A percentile compares a stretch with the other conserved stretches of the same genome.
Evolutionary conservation across 768 basidiomycete species (phyloP).

Genomic region (Fistulinella prunicolor): DNA sequence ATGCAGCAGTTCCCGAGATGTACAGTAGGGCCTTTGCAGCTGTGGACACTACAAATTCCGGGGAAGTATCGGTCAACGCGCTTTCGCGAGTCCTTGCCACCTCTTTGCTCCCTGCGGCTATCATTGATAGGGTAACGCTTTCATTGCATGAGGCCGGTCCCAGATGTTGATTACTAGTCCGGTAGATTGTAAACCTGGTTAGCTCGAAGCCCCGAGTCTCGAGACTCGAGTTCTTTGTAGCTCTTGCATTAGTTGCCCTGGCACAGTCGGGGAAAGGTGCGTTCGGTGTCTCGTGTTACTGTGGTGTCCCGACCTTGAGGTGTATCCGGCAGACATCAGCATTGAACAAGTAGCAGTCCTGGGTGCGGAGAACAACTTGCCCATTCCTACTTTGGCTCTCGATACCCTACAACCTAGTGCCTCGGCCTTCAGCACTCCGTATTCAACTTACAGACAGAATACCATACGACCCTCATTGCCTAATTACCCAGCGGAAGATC

Average conservation of each 20-base stretch:
- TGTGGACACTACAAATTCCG: conserved; percentile 66
- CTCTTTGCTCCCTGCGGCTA: conserved; percentile 75
- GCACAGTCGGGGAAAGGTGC: conserved; percentile 80
- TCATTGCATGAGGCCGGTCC: not conserved
- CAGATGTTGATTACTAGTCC: conserved; percentile 4
- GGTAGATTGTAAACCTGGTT: conserved; percentile 86
- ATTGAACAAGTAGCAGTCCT: conserved; percentile 78
- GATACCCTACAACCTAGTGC: conserved; percentile 50
- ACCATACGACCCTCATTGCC: conserved; percentile 46
- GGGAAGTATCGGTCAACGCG: conserved; percentile 80
- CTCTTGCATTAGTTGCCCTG: conserved; percentile 81
- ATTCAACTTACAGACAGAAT: conserved; percentile 43
- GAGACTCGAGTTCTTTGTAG: conserved; percentile 88
- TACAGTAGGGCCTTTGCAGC: conserved; percentile 73
- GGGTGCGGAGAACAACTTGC: conserved; percentile 75
- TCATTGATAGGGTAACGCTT: conserved; percentile 67
- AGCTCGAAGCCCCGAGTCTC: conserved; percentile 79
- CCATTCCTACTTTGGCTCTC: conserved; percentile 69
- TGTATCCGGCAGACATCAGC: conserved; percentile 55
- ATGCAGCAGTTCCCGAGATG: conserved; percentile 74
- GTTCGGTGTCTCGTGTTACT: conserved; percentile 9
- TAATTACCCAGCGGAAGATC: conserved; percentile 62
- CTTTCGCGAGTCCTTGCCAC: conserved; percentile 78
- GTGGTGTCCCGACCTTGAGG: not conserved
- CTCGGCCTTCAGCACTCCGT: conserved; percentile 46